phyloP scores from a whole-genome alignment of 1,284 basidiomycete species.

The Ceraceosorus guamensis region DNA sequence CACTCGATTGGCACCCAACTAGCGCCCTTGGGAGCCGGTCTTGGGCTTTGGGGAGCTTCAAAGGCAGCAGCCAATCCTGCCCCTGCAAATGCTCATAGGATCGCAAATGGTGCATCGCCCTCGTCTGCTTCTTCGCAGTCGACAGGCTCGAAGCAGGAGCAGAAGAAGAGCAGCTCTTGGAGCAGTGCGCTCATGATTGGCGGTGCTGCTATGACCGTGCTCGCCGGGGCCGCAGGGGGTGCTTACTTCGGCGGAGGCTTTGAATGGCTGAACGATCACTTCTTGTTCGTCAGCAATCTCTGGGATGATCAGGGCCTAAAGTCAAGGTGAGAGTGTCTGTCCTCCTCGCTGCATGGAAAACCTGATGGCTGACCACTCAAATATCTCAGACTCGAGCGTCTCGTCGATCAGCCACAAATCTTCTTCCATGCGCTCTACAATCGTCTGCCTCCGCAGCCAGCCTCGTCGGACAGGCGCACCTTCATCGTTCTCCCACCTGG shows the following conservation, averaged over 20 bases:
- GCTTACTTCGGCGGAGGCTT: slow-evolving; percentile 26
- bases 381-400: slow-evolving; percentile 13
- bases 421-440: slow-evolving; percentile 51
- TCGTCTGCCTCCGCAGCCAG: slow-evolving; percentile 16
- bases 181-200: slow-evolving; percentile 51
- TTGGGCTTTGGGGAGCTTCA: slow-evolving; percentile 24
- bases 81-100: background rate
- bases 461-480: slow-evolving; percentile 15
- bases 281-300: slow-evolving; percentile 78
- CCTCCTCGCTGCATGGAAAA: no score
- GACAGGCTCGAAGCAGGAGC: slow-evolving; percentile 4
- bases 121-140: no score
- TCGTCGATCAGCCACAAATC: slow-evolving; percentile 37
- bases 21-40: slow-evolving; percentile 51
- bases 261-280: slow-evolving; percentile 72
- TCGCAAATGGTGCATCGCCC: no score
- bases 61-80: background rate
- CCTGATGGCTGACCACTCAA: background rate
- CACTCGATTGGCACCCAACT: slow-evolving; percentile 53
- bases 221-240: slow-evolving; percentile 71
- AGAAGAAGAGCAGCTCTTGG: slow-evolving; percentile 15
- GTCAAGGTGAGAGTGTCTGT: slow-evolving; percentile 49
- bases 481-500: slow-evolving; percentile 40
- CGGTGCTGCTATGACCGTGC: slow-evolving; percentile 55
- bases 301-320: slow-evolving; percentile 70